These are phyloP conservation scores for Phytophthora pseudosyringae DNA, from an alignment of 352 stramenopile genomes.

Conservation along the genomic window DNA sequence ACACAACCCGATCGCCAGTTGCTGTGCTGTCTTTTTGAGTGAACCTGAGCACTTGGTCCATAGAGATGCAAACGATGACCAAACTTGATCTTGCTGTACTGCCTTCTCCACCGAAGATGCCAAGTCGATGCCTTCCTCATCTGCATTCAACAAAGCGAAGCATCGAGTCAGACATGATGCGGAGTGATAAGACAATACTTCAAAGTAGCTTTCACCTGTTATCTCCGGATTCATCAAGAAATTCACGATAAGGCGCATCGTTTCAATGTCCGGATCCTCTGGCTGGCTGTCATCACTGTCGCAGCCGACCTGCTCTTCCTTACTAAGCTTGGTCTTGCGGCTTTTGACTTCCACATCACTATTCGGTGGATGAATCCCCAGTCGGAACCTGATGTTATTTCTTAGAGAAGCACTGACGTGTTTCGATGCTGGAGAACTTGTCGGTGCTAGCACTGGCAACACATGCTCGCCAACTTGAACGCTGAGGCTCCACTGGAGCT, in stretches of 20 bases:
- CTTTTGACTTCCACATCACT: slow-evolving; percentile 1
- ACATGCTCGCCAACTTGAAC: slow-evolving; percentile 30
- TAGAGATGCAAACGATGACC: slow-evolving; percentile 39
- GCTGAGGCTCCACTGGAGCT: slow-evolving; percentile 47
- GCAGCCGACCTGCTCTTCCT: slow-evolving; percentile 10
- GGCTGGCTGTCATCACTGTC: slow-evolving; percentile 19
- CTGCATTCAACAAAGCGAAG: slow-evolving; percentile 15
- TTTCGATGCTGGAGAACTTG: slow-evolving; percentile 12
- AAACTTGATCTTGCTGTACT: slow-evolving; percentile 47
- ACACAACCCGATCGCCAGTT: neutral
- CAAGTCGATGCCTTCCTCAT: slow-evolving; percentile 64
- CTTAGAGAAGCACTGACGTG: neutral
- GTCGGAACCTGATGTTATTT: slow-evolving; percentile 49
- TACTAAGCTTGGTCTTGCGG: slow-evolving; percentile 4
- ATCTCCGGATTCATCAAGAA: slow-evolving; percentile 48
- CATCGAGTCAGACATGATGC: neutral
- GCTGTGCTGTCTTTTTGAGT: neutral
- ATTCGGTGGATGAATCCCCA: slow-evolving; percentile 40
- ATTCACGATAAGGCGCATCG: slow-evolving; percentile 35
- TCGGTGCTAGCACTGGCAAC: neutral
- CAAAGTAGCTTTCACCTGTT: slow-evolving; percentile 20
- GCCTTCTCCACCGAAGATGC: slow-evolving; percentile 49
- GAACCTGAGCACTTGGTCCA: slow-evolving; percentile 52
- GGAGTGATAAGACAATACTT: neutral
- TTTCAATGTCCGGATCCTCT: slow-evolving; percentile 19